Evolutionary conservation across 768 basidiomycete species (phyloP).

Genomic region (Tricholoma sp.): DNA sequence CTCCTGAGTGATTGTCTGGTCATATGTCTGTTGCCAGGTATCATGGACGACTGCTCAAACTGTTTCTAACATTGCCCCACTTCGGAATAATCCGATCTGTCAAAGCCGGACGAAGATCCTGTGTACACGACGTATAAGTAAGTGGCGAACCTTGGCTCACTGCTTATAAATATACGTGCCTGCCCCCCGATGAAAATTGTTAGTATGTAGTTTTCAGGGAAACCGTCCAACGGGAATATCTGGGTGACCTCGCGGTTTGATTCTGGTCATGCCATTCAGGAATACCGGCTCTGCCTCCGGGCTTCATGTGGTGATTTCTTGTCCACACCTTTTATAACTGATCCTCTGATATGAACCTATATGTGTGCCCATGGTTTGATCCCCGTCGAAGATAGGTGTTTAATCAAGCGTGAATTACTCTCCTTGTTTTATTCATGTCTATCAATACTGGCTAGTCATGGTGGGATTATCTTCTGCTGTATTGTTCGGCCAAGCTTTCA

Average conservation of each 20-base stretch:
- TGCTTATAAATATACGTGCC: not conserved
- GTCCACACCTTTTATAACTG: not conserved
- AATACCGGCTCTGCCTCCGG: not conserved
- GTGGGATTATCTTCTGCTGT: no score
- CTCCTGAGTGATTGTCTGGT: not conserved
- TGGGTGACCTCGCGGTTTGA: not conserved
- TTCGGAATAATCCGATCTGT: not conserved
- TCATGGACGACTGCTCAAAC: not conserved
- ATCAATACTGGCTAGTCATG: no score
- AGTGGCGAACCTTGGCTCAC: not conserved
- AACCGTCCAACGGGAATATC: not conserved
- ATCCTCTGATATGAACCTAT: not conserved
- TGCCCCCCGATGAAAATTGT: not conserved
- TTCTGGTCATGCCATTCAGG: not conserved
- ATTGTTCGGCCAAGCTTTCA: not conserved
- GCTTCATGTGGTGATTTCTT: not conserved
- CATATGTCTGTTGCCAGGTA: not conserved
- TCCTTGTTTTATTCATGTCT: no score
- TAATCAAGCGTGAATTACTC: not conserved
- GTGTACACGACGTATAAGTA: not conserved
- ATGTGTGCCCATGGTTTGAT: not conserved
- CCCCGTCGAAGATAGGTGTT: not conserved
- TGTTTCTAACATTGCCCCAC: not conserved
- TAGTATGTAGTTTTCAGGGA: not conserved
- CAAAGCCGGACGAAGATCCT: not conserved